Conservation (phyloP, 1,284 basidiomycete genomes). For the Apiotrichum akiyoshidainum region DNA sequence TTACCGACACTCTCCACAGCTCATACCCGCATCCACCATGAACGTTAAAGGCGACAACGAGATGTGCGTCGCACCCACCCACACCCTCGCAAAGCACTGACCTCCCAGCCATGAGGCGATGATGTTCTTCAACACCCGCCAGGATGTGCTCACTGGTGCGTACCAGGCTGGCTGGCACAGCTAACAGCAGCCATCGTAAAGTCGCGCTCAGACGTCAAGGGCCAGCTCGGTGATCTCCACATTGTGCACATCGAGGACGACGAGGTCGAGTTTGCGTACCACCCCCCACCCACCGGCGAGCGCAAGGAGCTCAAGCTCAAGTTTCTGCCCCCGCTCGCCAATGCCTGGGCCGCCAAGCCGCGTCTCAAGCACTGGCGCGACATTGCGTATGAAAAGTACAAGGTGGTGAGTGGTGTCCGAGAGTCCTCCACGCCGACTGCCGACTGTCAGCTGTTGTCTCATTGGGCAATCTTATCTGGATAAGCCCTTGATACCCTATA, state of each 20-base stretch:
- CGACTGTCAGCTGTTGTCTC: neutral
- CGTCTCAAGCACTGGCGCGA: constrained; percentile 17
- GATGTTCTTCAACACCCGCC: constrained; percentile 28
- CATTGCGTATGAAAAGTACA: constrained; percentile 24
- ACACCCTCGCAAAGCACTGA: neutral
- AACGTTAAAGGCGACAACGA: constrained; percentile 9
- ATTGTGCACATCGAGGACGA: constrained; percentile 25
- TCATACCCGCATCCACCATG: neutral
- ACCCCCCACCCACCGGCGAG: constrained; percentile 24
- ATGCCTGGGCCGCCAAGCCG: constrained; percentile 17
- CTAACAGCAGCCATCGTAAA: constrained; percentile 32
- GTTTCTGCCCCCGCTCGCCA: constrained; percentile 28
- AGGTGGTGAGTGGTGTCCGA: constrained; percentile 22
- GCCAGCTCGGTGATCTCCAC: constrained; percentile 34
- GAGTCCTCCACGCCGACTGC: neutral
- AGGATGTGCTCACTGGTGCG: constrained; percentile 35
- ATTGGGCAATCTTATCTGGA: neutral
- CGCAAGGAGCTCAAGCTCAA: constrained; percentile 21
- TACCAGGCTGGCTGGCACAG: too few species aligned
- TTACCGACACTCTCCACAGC: neutral
- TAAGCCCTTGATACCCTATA: neutral
- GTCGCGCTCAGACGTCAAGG: constrained; percentile 22
- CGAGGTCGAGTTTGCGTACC: constrained; percentile 20
- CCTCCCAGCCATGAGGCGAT: constrained; percentile 13
- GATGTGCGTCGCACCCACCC: neutral